Percentiles rank a stretch among this genome's conserved stretches.
Evolutionary conservation across 495 filamentous ascomycete species (phyloP).

Genomic region (Geopyxis carbonaria): DNA sequence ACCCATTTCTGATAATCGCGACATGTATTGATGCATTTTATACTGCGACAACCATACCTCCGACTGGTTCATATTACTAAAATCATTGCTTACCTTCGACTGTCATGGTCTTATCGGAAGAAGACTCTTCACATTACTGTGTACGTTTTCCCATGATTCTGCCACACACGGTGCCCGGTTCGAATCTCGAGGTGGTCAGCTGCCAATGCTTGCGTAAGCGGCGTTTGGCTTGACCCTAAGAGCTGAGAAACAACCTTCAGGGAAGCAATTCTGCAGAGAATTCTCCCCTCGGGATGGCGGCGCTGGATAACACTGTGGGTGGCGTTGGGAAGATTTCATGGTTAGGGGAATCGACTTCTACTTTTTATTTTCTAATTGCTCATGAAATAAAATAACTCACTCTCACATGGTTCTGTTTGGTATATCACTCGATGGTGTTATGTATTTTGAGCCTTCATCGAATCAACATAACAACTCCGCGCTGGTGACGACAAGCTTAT

Average conservation of each 20-base stretch:
- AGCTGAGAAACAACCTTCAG: constrained; percentile 21
- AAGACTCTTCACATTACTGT: constrained; percentile 15
- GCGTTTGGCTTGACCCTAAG: constrained; percentile 16
- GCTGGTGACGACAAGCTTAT: too few species aligned
- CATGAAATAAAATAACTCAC: too few species aligned
- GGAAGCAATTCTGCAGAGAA: constrained; percentile 25
- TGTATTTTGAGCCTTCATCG: too few species aligned
- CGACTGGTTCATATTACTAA: constrained; percentile 9
- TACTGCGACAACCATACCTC: too few species aligned
- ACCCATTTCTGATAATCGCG: too few species aligned
- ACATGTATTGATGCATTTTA: too few species aligned
- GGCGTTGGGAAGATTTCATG: constrained; percentile 12
- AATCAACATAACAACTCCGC: too few species aligned
- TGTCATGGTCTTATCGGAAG: constrained; percentile 18
- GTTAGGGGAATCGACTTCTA: not conserved
- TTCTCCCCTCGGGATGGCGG: constrained; percentile 23
- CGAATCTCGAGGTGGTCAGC: constrained; percentile 21
- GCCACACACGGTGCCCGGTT: constrained; percentile 20
- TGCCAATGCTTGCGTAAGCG: constrained; percentile 19
- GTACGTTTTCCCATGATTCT: constrained; percentile 20
- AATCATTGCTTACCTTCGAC: not conserved
- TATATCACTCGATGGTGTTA: too few species aligned
- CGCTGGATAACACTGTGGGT: constrained; percentile 20
- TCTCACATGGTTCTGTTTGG: too few species aligned
- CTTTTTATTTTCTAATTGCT: not conserved